phyloP scores from a whole-genome alignment of 768 basidiomycete species.

The Butyriboletus loyo region DNA sequence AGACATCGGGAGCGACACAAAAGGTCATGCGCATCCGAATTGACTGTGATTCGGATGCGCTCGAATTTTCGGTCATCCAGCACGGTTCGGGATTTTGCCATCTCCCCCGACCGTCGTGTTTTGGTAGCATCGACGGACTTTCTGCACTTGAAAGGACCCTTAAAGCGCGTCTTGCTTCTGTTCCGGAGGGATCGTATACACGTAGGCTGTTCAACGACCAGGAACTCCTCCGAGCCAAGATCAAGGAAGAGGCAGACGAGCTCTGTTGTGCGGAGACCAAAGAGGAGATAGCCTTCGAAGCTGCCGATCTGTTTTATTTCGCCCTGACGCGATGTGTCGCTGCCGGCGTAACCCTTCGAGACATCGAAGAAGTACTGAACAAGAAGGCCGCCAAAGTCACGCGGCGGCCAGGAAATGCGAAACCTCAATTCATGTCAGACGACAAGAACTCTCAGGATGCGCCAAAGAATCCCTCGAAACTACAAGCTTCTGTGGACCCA shows the following conservation, averaged over 20 bases:
- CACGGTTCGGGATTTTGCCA: conserved; percentile 94
- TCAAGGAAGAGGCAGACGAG: conserved; percentile 98
- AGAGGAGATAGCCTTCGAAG: conserved; percentile 89
- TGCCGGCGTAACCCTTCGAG: conserved; percentile 75
- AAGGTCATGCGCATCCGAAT: conserved; percentile 75
- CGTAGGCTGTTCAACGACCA: conserved; percentile 79
- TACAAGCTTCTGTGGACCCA: conserved; percentile 21
- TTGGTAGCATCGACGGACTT: conserved; percentile 78
- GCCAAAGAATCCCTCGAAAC: conserved; percentile 28
- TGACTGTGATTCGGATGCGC: conserved; percentile 91
- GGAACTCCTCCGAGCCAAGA: conserved; percentile 83
- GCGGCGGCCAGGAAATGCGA: conserved; percentile 87
- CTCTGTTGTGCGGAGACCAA: conserved; percentile 78
- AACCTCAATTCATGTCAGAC: conserved; percentile 63
- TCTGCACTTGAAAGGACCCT: conserved; percentile 80
- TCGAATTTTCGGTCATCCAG: conserved; percentile 89
- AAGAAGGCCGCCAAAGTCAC: conserved; percentile 83
- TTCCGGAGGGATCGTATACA: conserved; percentile 93
- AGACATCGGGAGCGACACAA: conserved; percentile 93
- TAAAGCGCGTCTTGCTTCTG: conserved; percentile 61
- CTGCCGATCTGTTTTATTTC: conserved; percentile 94
- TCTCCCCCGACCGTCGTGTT: conserved; percentile 83
- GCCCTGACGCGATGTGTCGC: conserved; percentile 80
- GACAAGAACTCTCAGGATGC: conserved; percentile 21
- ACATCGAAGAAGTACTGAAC: conserved; percentile 83